These are phyloP conservation scores for Cryphonectria parasitica DNA, from an alignment of 2,329 filamentous ascomycete genomes.

Conservation along the genomic window DNA sequence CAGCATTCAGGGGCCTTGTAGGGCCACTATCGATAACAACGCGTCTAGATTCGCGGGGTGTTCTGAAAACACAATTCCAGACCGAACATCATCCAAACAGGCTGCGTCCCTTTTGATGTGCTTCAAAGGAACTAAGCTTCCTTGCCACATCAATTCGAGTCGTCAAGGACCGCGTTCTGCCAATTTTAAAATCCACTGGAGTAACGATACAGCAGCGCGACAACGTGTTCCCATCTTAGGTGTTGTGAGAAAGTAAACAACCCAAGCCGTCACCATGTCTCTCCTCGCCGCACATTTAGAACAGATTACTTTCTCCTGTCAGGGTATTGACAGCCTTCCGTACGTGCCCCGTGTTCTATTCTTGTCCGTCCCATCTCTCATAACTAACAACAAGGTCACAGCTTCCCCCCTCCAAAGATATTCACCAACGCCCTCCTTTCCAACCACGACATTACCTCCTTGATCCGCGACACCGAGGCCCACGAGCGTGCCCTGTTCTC, in stretches of 20 bases:
- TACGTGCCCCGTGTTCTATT: conserved; percentile 44
- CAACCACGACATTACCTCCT: conserved; percentile 86
- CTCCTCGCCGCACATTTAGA: conserved; percentile 73
- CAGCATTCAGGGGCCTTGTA: not conserved
- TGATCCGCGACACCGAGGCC: conserved; percentile 93
- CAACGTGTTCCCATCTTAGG: not conserved
- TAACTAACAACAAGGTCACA: conserved; percentile 40
- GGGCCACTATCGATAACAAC: conserved; percentile 6
- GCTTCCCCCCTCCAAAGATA: conserved; percentile 88
- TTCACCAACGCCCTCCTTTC: conserved; percentile 93
- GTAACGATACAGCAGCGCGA: no score
- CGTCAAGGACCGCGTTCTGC: not conserved
- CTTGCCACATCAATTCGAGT: not conserved
- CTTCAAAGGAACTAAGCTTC: not conserved
- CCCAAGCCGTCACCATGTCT: conserved; percentile 57
- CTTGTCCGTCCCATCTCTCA: not conserved
- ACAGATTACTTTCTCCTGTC: conserved; percentile 76
- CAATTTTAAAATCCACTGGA: no score
- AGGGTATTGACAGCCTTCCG: conserved; percentile 76
- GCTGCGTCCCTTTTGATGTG: not conserved
- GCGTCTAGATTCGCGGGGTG: not conserved
- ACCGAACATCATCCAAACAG: not conserved
- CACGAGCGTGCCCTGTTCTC: conserved; percentile 97
- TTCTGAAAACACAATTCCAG: not conserved
- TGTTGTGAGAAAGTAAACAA: conserved; percentile 17